Conservation (phyloP, 768 basidiomycete species). For the Panellus pusillus region DNA sequence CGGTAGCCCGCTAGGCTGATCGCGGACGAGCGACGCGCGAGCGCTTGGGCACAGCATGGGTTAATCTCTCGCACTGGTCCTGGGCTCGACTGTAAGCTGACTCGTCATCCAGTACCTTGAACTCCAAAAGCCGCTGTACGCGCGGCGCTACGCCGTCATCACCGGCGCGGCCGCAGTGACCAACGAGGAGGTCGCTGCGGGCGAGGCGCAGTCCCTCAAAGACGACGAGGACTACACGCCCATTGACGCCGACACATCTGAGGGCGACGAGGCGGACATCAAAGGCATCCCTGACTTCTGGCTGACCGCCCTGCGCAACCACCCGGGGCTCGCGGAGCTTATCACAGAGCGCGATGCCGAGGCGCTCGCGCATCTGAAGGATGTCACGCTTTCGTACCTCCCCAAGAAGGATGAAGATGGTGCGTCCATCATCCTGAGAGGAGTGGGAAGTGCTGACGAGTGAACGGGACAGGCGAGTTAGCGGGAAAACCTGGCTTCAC, state of each 20-base stretch:
- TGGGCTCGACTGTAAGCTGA: no score
- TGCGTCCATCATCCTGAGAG: background rate
- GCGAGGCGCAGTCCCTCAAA: constrained; percentile 69
- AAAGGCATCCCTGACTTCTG: constrained; percentile 91
- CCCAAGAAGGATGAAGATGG: constrained; percentile 12
- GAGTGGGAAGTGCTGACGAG: background rate
- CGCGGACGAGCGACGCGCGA: no score
- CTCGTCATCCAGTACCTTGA: constrained; percentile 58
- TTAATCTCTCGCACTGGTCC: no score
- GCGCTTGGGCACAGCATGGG: no score
- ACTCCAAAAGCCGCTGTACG: constrained; percentile 81
- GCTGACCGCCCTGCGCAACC: constrained; percentile 94
- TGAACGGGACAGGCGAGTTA: constrained; percentile 41
- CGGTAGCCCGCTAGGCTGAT: no score
- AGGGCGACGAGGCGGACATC: background rate
- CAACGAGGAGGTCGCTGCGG: constrained; percentile 78
- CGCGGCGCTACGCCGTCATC: constrained; percentile 83
- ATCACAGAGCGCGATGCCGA: constrained; percentile 91
- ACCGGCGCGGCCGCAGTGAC: constrained; percentile 73
- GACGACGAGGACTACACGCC: constrained; percentile 72
- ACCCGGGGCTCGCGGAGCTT: constrained; percentile 79
- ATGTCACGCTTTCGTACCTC: constrained; percentile 81
- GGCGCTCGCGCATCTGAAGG: constrained; percentile 80
- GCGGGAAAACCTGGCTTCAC: constrained; percentile 89
- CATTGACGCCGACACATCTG: constrained; percentile 46